Conservation (phyloP, 1,284 basidiomycete genomes). For the Ceratobasidium theobromae region DNA sequence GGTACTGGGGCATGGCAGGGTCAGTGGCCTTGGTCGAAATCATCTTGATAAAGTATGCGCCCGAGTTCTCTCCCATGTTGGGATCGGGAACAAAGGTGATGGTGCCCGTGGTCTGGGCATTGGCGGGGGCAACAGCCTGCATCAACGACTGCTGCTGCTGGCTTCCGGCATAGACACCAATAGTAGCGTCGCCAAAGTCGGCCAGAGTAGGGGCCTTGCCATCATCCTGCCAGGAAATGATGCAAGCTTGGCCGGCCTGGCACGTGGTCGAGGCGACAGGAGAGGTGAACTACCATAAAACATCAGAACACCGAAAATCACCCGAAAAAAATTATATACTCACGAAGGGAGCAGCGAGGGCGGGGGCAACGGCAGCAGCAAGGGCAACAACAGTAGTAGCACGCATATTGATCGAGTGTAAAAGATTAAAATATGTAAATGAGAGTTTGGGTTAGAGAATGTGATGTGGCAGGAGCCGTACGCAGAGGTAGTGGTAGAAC, state of each 20-base stretch:
- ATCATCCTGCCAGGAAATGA: conserved; percentile 46
- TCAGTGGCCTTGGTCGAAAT: conserved; percentile 41
- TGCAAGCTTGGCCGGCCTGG: conserved; percentile 44
- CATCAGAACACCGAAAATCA: not conserved
- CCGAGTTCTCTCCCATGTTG: conserved; percentile 41
- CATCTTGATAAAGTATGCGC: conserved; percentile 40
- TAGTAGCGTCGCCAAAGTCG: conserved; percentile 39
- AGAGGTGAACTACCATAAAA: conserved; percentile 30
- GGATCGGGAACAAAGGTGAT: conserved; percentile 44
- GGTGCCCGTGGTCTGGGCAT: conserved; percentile 42
- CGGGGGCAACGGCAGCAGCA: conserved; percentile 19
- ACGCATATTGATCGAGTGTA: conserved; percentile 23
- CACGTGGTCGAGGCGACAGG: conserved; percentile 41
- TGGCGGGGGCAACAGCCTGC: conserved; percentile 43
- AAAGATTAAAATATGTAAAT: not conserved
- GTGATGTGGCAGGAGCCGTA: not conserved
- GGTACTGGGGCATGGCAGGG: conserved; percentile 40
- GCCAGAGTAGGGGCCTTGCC: conserved; percentile 43
- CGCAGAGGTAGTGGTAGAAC: not conserved
- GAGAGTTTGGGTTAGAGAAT: conserved; percentile 22
- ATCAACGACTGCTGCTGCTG: conserved; percentile 40
- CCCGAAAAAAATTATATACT: not conserved
- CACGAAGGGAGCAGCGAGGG: conserved; percentile 15
- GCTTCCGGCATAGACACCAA: conserved; percentile 8
- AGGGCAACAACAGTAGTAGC: conserved; percentile 5